A percentile compares a stretch with the other conserved stretches of the same genome.
Evolutionary conservation across 2,329 filamentous ascomycete species (phyloP).

Genomic region (Xylariaceae sp.): DNA sequence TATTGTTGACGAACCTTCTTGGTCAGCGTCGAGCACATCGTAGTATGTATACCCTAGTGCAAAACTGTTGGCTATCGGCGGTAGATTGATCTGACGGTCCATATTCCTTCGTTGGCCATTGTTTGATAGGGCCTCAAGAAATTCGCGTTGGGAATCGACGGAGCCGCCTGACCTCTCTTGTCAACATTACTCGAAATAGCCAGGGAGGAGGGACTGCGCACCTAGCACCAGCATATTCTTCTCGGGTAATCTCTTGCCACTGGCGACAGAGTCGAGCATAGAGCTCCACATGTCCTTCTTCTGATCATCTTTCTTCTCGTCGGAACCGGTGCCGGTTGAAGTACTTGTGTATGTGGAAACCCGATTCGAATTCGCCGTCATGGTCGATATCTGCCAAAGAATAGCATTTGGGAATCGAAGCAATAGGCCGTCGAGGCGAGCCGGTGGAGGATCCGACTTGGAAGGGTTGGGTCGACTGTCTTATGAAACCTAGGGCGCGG

Average conservation of each 20-base stretch:
- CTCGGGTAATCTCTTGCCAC: slow-evolving; percentile 86
- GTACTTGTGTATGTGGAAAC: slow-evolving; percentile 65
- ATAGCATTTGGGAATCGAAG: slow-evolving; percentile 34
- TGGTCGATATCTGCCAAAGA: slow-evolving; percentile 41
- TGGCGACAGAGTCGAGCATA: slow-evolving; percentile 89
- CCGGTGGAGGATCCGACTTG: neutral
- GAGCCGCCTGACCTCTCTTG: slow-evolving; percentile 68
- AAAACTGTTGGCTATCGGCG: slow-evolving; percentile 89
- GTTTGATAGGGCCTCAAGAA: slow-evolving; percentile 70
- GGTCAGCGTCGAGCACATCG: slow-evolving; percentile 90
- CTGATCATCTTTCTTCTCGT: slow-evolving; percentile 68
- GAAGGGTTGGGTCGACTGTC: slow-evolving; percentile 6
- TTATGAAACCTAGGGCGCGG: slow-evolving; percentile 31
- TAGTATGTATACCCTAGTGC: slow-evolving; percentile 95
- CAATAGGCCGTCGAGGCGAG: neutral
- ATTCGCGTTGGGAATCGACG: slow-evolving; percentile 83
- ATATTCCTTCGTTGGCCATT: slow-evolving; percentile 60
- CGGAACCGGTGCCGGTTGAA: slow-evolving; percentile 56
- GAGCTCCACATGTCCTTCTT: slow-evolving; percentile 95
- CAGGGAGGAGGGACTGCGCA: slow-evolving; percentile 41
- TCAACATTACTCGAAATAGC: slow-evolving; percentile 35
- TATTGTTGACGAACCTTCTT: slow-evolving; percentile 70
- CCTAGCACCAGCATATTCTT: slow-evolving; percentile 90
- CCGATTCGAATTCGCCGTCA: slow-evolving; percentile 61
- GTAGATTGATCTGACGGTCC: slow-evolving; percentile 66